These are phyloP conservation scores for Trichoderma koningiopsis DNA, from an alignment of 2,329 filamentous ascomycete species.

Conservation along the genomic window DNA sequence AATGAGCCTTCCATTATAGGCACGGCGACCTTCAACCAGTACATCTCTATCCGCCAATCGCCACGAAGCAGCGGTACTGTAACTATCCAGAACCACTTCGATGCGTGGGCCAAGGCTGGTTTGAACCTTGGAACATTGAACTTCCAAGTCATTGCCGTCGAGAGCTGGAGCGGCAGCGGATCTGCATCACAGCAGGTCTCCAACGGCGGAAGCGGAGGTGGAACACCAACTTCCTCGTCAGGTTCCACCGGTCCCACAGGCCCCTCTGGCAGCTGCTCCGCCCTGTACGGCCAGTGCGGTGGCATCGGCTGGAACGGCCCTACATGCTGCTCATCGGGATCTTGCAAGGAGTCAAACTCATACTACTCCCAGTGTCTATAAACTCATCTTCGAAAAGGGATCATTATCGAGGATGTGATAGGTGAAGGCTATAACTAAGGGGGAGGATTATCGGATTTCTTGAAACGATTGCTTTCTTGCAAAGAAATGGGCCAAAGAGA, in stretches of 20 bases:
- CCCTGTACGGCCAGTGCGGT: background rate
- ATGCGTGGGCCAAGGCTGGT: constrained; percentile 48
- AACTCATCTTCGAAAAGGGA: background rate
- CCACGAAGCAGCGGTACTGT: constrained; percentile 39
- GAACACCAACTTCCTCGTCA: background rate
- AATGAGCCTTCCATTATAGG: constrained; percentile 53
- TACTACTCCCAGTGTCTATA: background rate
- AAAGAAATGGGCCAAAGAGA: background rate
- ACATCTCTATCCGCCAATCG: constrained; percentile 30
- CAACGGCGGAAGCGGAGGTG: background rate
- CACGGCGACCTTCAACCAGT: constrained; percentile 55
- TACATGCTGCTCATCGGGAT: background rate
- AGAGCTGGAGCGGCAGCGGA: constrained; percentile 51
- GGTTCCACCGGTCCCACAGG: background rate
- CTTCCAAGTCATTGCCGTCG: constrained; percentile 58
- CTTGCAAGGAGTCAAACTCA: background rate
- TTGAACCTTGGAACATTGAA: constrained; percentile 51
- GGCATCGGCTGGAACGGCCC: background rate
- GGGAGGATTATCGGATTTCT: background rate
- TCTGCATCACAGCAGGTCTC: background rate
- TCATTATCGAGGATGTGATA: background rate
- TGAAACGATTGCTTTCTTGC: background rate
- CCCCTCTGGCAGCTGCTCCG: background rate
- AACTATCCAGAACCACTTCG: constrained; percentile 52
- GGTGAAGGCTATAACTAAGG: background rate